These are phyloP conservation scores for Saccharomyces hybrid DNA, from an alignment of 1,139 yeast genomes.

Conservation along the genomic window DNA sequence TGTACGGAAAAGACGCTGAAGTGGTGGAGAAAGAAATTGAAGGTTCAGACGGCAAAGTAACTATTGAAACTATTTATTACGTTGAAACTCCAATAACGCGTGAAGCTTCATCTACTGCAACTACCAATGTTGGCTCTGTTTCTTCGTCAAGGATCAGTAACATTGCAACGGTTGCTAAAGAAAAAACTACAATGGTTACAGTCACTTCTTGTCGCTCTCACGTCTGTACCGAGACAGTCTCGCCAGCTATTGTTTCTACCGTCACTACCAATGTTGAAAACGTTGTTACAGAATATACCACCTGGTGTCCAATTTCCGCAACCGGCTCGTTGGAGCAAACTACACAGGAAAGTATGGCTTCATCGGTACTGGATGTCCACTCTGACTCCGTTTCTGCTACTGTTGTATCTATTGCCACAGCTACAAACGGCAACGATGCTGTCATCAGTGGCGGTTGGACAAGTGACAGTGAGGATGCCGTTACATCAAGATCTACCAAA, in stretches of 20 bases:
- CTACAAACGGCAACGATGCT: not conserved
- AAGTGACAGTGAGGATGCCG: not conserved
- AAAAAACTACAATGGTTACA: not conserved
- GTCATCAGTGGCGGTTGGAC: not conserved
- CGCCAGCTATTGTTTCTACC: not conserved
- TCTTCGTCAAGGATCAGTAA: not conserved
- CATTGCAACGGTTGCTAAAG: not conserved
- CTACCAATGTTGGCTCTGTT: not conserved
- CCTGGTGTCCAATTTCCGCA: not conserved
- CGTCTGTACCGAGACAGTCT: not conserved
- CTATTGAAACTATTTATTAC: constrained; percentile 1
- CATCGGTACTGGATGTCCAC: not conserved
- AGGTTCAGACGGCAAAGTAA: constrained; percentile 1
- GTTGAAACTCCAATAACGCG: constrained; percentile 3
- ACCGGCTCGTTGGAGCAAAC: not conserved
- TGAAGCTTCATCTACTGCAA: not conserved
- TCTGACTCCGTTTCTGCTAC: not conserved
- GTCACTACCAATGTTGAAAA: not conserved
- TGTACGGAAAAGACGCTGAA: not conserved
- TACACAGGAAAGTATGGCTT: not conserved
- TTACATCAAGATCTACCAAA: not conserved
- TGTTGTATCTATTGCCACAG: not conserved
- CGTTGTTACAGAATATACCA: not conserved
- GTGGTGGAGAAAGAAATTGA: not conserved
- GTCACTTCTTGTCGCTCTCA: not conserved